A percentile compares a stretch with the other conserved stretches of the same genome.
These are phyloP conservation scores for Cutaneotrichosporon spelunceum DNA, from an alignment of 1,284 basidiomycete species.

Conservation along the genomic window DNA sequence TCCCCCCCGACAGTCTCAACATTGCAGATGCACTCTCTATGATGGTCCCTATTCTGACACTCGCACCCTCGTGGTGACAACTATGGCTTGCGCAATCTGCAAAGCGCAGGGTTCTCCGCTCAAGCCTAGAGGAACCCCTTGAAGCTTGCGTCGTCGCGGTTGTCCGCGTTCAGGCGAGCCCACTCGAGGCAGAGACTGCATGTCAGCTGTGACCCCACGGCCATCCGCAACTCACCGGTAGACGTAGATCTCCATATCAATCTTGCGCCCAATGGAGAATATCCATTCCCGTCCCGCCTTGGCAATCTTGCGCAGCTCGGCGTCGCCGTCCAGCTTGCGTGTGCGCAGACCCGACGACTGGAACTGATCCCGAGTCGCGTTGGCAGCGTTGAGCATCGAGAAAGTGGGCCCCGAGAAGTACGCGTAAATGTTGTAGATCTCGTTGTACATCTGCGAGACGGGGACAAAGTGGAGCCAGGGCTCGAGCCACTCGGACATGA, in stretches of 20 bases:
- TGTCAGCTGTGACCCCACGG: not conserved
- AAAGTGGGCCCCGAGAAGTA: slow-evolving; percentile 80
- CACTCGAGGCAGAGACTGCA: slow-evolving; percentile 73
- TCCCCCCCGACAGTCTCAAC: not conserved
- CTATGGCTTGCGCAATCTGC: not conserved
- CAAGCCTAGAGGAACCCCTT: slow-evolving; percentile 18
- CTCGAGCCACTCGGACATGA: slow-evolving; percentile 62
- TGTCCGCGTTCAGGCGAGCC: slow-evolving; percentile 75
- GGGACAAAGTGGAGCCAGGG: slow-evolving; percentile 84
- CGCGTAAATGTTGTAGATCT: slow-evolving; percentile 85
- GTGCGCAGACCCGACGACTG: slow-evolving; percentile 48
- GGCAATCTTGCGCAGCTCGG: slow-evolving; percentile 72
- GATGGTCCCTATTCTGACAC: not conserved
- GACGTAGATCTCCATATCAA: slow-evolving; percentile 87
- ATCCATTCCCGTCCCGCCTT: slow-evolving; percentile 86
- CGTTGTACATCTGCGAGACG: slow-evolving; percentile 74
- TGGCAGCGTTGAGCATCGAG: slow-evolving; percentile 60
- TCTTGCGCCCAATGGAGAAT: slow-evolving; percentile 68
- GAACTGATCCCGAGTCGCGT: slow-evolving; percentile 43
- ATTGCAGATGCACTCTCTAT: not conserved
- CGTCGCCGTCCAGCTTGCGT: slow-evolving; percentile 63
- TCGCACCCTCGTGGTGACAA: not conserved
- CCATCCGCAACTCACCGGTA: slow-evolving; percentile 56
- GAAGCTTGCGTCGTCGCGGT: slow-evolving; percentile 65
- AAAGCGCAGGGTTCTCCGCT: not conserved